phyloP scores from a whole-genome alignment of 495 filamentous ascomycete species.

The Corynascus novoguineensis region DNA sequence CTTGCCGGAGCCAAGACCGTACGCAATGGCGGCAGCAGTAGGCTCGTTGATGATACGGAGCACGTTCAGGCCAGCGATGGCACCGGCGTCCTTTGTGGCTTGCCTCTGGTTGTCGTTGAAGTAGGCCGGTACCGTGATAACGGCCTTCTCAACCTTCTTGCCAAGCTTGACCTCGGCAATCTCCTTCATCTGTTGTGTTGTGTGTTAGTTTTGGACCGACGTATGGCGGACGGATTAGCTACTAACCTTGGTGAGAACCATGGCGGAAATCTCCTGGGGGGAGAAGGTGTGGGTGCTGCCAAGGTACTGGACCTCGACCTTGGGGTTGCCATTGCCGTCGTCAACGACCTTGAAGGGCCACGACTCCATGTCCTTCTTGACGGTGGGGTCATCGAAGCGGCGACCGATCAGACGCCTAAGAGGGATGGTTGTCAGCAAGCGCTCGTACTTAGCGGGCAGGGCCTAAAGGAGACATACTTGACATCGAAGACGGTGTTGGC shows the following conservation, averaged over 20 bases:
- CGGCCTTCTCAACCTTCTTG: slow-evolving; percentile 94
- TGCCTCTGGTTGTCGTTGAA: slow-evolving; percentile 99
- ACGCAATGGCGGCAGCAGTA: slow-evolving; percentile 93
- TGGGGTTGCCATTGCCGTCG: slow-evolving; percentile 71
- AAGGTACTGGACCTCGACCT: slow-evolving; percentile 94
- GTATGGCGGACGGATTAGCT: background rate
- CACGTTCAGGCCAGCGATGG: slow-evolving; percentile 94
- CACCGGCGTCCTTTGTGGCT: slow-evolving; percentile 97
- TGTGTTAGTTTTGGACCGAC: slow-evolving; percentile 8
- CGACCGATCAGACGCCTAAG: slow-evolving; percentile 86
- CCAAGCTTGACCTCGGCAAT: slow-evolving; percentile 95
- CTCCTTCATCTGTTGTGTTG: slow-evolving; percentile 75
- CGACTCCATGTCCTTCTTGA: slow-evolving; percentile 96
- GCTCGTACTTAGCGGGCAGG: background rate
- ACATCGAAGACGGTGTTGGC: slow-evolving; percentile 97
- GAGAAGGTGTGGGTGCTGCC: slow-evolving; percentile 92
- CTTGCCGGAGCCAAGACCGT: slow-evolving; percentile 93
- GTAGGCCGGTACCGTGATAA: slow-evolving; percentile 97
- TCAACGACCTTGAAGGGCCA: slow-evolving; percentile 98
- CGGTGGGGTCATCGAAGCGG: slow-evolving; percentile 87
- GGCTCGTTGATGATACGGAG: slow-evolving; percentile 99
- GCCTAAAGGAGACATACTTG: slow-evolving; percentile 49
- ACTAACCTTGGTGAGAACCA: slow-evolving; percentile 82
- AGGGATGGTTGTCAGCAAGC: slow-evolving; percentile 24
- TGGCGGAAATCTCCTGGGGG: slow-evolving; percentile 94